Evolutionary conservation across 2,329 filamentous ascomycete species (phyloP), one percentile per base, ranked within the genome.

Genomic region (Aureobasidium sp.): DNA sequence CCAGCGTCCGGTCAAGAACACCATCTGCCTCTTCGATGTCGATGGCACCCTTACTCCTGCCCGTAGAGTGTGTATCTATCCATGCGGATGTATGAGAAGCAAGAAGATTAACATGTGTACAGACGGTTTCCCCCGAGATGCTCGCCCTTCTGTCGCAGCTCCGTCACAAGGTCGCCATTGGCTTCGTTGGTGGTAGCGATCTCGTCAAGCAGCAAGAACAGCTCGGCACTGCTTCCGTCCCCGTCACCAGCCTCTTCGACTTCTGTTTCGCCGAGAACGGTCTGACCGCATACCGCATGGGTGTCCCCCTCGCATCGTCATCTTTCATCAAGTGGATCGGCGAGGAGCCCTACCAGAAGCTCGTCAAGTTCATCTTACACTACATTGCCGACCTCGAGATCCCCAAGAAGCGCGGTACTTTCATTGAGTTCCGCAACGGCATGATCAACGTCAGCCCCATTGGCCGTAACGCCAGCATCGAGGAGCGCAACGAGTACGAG

Each of bases 241-340:
- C 80, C 68, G 93, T 97, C 65, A 91, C 87, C 58, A 81, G 85
- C 65, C 86, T 97, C 71, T 99, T 99, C 81, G 94, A 99, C 81
- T 99, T 90, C 80, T 94, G 89, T 84, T 99, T 99, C 80, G 82
- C 91, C 63, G 94, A 99, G 80, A 99, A 99, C 78, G 94, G 94
- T 12, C 85, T 99, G 68, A 95, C 89, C 1, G 94, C 93, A 47
- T 96, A 84, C 82, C 91, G 91, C 72, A 78, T 92, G 71, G 94
- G 93, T 70, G 77, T 87, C 74, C 82, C 84, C 61, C 84, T 97
- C 63, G 81, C 87, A 1, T 86, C 85, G 70, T 88, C 88, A 77
- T 90, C 85, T 78, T 99, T 97, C 84, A 96, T 97, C 79, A 76
- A 85, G 69, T 96, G 87, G 87, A 82, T 97, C 66, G 94, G 94